A percentile compares a stretch with the other conserved stretches of the same genome.
These are phyloP conservation scores for Nitzschia palea DNA, from an alignment of 108 stramenopile species.

Conservation along the genomic window DNA sequence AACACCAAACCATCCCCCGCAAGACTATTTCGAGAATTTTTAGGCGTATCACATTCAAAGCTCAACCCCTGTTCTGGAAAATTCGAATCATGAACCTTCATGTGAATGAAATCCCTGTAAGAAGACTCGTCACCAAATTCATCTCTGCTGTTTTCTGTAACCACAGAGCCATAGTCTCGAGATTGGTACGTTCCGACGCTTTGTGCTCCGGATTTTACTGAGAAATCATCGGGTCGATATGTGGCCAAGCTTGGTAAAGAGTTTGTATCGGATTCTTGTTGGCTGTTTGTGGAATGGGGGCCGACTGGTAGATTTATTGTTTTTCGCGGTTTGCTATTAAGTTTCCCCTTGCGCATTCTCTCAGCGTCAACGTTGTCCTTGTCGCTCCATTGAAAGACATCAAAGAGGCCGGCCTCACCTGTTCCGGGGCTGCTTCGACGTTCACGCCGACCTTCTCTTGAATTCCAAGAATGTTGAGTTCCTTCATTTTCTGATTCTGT, in stretches of 20 bases:
- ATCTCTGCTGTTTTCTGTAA: slow-evolving; percentile 8
- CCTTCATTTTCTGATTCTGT: neutral
- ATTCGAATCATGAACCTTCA: neutral
- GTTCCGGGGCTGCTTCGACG: neutral
- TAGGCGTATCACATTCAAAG: neutral
- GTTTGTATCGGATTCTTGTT: neutral
- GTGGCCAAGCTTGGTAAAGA: slow-evolving; percentile 22
- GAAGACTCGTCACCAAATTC: neutral
- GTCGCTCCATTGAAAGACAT: slow-evolving; percentile 26
- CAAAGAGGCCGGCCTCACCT: slow-evolving; percentile 9
- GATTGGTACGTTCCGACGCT: neutral
- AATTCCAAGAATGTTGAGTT: slow-evolving; percentile 1
- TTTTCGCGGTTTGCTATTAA: neutral
- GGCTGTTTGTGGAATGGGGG: neutral
- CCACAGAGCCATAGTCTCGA: slow-evolving; percentile 11
- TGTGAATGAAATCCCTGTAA: too few species aligned
- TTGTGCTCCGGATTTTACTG: neutral
- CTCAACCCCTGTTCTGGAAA: neutral
- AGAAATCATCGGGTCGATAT: slow-evolving; percentile 17
- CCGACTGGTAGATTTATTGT: neutral
- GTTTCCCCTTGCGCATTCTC: neutral
- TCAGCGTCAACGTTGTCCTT: slow-evolving; percentile 25
- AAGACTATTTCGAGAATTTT: neutral
- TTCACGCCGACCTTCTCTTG: neutral
- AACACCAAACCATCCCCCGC: slow-evolving; percentile 10